Evolutionary conservation across 169 alveolate genomes (phyloP).

Genomic region (Cryptosporidium tyzzeri): DNA sequence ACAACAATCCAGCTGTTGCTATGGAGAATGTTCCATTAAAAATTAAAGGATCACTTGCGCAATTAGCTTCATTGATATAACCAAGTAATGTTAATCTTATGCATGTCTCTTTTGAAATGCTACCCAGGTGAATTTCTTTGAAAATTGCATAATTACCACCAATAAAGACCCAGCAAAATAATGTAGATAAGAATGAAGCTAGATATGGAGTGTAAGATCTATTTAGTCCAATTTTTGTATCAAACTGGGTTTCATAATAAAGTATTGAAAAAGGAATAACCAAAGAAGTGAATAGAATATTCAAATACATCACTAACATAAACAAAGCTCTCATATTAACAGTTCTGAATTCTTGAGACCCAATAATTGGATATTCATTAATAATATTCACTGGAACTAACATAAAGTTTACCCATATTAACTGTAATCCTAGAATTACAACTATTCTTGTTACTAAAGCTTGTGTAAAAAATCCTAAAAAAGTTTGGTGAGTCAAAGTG

Average conservation of each 20-base stretch:
- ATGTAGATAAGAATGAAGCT: background rate
- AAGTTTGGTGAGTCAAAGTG: background rate
- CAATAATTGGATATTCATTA: constrained; percentile 59
- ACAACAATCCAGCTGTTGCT: constrained; percentile 9
- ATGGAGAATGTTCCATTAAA: constrained; percentile 28
- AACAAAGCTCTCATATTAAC: constrained; percentile 12
- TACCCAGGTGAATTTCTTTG: constrained; percentile 7
- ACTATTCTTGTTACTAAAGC: constrained; percentile 27
- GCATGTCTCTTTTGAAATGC: constrained; percentile 26
- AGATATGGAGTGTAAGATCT: constrained; percentile 46
- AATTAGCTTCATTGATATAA: background rate
- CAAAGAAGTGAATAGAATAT: constrained; percentile 22
- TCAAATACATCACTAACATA: constrained; percentile 5
- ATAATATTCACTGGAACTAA: constrained; percentile 58
- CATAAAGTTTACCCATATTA: constrained; percentile 56
- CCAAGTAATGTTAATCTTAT: constrained; percentile 13
- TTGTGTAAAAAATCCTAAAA: constrained; percentile 25
- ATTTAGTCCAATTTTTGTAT: constrained; percentile 29
- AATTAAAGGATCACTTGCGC: background rate
- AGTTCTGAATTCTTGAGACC: constrained; percentile 14
- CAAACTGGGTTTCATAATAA: constrained; percentile 56
- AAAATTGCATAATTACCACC: constrained; percentile 46
- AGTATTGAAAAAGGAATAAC: constrained; percentile 59
- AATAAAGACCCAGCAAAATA: constrained; percentile 21
- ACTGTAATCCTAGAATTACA: constrained; percentile 37